Conservation (phyloP, 2,329 filamentous ascomycete species). For the Colletotrichum paranaense region DNA sequence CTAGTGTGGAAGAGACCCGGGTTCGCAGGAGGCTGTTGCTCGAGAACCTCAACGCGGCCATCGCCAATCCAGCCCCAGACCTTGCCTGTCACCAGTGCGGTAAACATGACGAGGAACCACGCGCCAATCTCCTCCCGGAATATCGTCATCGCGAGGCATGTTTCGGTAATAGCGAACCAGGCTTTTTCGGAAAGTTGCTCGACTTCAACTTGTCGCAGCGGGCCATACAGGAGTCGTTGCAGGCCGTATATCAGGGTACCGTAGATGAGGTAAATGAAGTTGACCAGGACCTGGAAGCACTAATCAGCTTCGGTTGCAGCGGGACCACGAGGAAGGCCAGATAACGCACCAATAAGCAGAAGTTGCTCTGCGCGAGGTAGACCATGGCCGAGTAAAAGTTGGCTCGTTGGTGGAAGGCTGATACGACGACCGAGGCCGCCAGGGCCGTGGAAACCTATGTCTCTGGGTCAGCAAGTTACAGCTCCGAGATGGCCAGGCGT, state of each 20-base stretch:
- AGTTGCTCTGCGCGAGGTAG: slow-evolving; percentile 95
- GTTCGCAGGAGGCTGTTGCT: slow-evolving; percentile 93
- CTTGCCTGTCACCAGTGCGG: slow-evolving; percentile 90
- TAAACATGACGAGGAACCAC: slow-evolving; percentile 97
- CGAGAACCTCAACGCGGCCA: slow-evolving; percentile 90
- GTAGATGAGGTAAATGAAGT: slow-evolving; percentile 86
- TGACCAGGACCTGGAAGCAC: slow-evolving; percentile 81
- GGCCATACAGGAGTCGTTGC: slow-evolving; percentile 90
- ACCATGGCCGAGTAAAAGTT: slow-evolving; percentile 99
- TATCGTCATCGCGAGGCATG: slow-evolving; percentile 96
- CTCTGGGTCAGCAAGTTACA: slow-evolving; percentile 31
- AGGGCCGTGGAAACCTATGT: slow-evolving; percentile 81
- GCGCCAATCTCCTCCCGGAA: slow-evolving; percentile 95
- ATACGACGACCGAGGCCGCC: slow-evolving; percentile 84
- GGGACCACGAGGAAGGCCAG: not conserved
- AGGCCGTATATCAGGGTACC: slow-evolving; percentile 86
- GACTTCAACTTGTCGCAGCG: slow-evolving; percentile 90
- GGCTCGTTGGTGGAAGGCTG: slow-evolving; percentile 92
- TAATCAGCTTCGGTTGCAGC: slow-evolving; percentile 3
- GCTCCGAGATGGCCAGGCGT: not conserved
- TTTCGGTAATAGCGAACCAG: slow-evolving; percentile 98
- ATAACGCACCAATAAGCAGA: slow-evolving; percentile 83
- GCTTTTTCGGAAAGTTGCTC: slow-evolving; percentile 97
- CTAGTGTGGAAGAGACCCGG: slow-evolving; percentile 88
- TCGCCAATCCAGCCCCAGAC: slow-evolving; percentile 99